A percentile compares a stretch with the other conserved stretches of the same genome.
phyloP scores from a whole-genome alignment of 495 filamentous ascomycete genomes.

The Schizothecium vesticola region DNA sequence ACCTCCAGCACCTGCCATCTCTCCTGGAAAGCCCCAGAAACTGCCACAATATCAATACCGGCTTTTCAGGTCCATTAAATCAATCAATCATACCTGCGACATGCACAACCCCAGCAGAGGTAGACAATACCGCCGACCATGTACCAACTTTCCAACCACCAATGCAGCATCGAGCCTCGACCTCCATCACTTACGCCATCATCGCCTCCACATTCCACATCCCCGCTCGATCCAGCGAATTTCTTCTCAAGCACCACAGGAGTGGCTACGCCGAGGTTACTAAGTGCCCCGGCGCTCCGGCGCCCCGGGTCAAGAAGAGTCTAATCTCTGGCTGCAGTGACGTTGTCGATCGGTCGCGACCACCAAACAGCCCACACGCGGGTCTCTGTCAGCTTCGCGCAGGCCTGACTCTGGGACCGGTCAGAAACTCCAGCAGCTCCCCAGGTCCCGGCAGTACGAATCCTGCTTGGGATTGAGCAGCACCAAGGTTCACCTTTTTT shows the following conservation, averaged over 20 bases:
- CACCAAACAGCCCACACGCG: background rate
- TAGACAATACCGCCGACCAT: background rate
- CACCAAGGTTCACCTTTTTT: background rate
- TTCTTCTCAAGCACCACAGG: background rate
- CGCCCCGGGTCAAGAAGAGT: background rate
- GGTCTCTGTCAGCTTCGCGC: conserved; percentile 4
- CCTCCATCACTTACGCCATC: background rate
- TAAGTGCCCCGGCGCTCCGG: background rate
- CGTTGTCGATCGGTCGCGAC: background rate
- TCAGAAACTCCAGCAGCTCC: background rate
- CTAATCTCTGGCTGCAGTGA: background rate
- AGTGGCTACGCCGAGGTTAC: conserved; percentile 1
- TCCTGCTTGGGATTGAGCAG: background rate
- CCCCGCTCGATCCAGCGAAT: background rate
- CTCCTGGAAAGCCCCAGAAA: background rate
- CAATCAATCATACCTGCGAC: background rate
- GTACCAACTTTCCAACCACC: background rate
- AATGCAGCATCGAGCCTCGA: background rate
- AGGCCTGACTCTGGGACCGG: background rate
- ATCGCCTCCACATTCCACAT: background rate
- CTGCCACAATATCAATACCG: background rate
- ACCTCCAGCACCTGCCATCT: background rate
- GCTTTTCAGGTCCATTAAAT: background rate
- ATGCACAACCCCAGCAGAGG: background rate
- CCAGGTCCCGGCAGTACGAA: too few species aligned